Base-by-base conservation (phyloP, 441 rosid genomes). In the Adansonia madagascariensis region DNA sequence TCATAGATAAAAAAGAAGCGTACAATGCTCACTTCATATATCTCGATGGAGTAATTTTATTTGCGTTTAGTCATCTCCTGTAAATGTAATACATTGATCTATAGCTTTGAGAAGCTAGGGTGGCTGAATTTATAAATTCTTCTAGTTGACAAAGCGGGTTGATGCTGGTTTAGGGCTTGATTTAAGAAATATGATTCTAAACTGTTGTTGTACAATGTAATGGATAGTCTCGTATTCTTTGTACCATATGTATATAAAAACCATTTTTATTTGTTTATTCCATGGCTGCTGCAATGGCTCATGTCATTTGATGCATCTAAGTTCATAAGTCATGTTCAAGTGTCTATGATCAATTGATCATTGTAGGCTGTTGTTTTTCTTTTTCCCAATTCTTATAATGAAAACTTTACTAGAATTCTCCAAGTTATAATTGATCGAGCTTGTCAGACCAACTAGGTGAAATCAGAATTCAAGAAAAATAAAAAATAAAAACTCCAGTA, bases 1-100 rank as follows among this genome's bases (percentile, higher is more conserved):
- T 12, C 3, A 68, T 86, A 87, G 82, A 83, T 85, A 82, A 83
- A 55, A 81, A 65, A 63, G 41, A 22, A 49, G 22, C n/a, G 43
- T 22, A 17, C 15, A n/a, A 12, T 41, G 44, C 43, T 10, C 27
- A 14, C 73, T 78, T 71, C 41, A 55, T 81, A 27, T 18, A 56
- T 67, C 52, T 75, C 47, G 82, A 77, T 77, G 83, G 47, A 75
- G 71, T 72, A 47, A 7, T 63, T 67, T 11, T 27, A 35, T 27
- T 18, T 18, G 27, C 65, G 15, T 14, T 71, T 27, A 68, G 62
- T 64, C 57, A 64, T 73, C 10, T 52, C 46, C 15, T 64, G 78
- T 77, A 44, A 60, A 41, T 59, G 57, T 60, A 41, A 35, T 73
- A 67, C 18, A 50, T 60, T 73, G 75, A 73, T 31, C 22, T 8